These are phyloP conservation scores for Trapa bicornis DNA, from an alignment of 345 rosid species.

Conservation along the genomic window DNA sequence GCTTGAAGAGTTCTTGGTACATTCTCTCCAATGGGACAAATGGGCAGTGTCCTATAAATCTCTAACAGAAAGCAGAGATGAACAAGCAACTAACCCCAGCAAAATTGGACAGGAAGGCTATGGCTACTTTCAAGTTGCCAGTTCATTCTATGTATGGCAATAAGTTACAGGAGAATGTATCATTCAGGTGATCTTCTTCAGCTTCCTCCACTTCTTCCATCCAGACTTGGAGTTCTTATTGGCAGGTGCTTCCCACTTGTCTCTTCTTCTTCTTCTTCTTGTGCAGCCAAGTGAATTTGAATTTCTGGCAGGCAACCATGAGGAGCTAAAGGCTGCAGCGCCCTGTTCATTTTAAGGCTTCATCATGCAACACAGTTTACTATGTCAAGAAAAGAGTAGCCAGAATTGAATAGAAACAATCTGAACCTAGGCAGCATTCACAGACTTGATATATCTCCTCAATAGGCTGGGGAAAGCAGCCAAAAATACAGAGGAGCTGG, in stretches of 20 bases:
- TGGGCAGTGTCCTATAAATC: no score
- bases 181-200: slow-evolving; percentile 12
- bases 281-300: slow-evolving; percentile 26
- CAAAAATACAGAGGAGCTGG: slow-evolving; percentile 56
- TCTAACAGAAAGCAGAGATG: no score
- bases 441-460: slow-evolving; percentile 65
- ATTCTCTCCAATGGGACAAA: no score
- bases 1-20: no score
- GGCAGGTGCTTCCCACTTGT: slow-evolving; percentile 8
- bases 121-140: no score
- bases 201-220: slow-evolving; percentile 19
- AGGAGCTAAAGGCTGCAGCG: slow-evolving; percentile 55
- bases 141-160: no score
- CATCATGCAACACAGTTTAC: slow-evolving; percentile 16
- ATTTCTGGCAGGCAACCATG: slow-evolving; percentile 72
- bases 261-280: slow-evolving; percentile 32
- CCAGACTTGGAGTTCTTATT: slow-evolving; percentile 13
- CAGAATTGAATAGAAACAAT: slow-evolving; percentile 25
- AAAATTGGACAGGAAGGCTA: no score
- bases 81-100: no score
- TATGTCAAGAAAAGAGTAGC: background rate
- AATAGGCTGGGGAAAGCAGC: slow-evolving; percentile 77
- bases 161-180: background rate
- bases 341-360: slow-evolving; percentile 26
- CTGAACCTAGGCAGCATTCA: slow-evolving; percentile 73